Base-by-base conservation (phyloP, 176 grass and related monocot genomes). In the Bothriochloa decipiens region DNA sequence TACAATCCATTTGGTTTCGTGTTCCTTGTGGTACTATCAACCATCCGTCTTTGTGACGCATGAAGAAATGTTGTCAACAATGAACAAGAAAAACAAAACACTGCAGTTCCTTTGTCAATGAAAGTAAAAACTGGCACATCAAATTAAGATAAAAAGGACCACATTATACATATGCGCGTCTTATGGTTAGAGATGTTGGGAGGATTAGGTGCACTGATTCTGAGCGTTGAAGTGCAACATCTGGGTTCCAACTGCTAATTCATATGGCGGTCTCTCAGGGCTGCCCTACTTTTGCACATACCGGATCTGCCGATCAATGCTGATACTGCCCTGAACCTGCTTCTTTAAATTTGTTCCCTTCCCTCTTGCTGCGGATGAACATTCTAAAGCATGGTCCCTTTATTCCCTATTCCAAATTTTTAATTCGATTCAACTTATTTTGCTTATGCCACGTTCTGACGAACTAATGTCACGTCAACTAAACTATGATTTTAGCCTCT, bases 171-270 rank as follows among this genome's bases (percentile, higher is more conserved):
- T 7, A 2, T 7, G 2, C 52, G 22, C 1, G 18, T n/a, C n/a
- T 22, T 55, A 55, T 55, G 52, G 52, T 22, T 22, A 20, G 52
- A 22, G 6, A 53, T 1, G 20, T 55, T 22, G 18, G 52, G 52
- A 55, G 52, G 50, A 53, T 8, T 53, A 72, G 3, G 35, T 4
- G 15, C 50, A 42, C 35, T 14, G 52, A 60, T 60, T 72, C 20
- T 22, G 80, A 72, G 23, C 36, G 80, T 72, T 2, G 67, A 61
- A n/a, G 50, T 72, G 80, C 81, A 73, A 6, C 23, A 73, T 35
- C 81, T 22, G 67, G 13, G 37, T 11, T 73, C 52, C 68, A 82
- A 73, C 81, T 13, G 26, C 53, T 25, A 58, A 73, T 82, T 73
- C 50, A 63, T 80, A 23, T n/a, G 25, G 23, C 23, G 9, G 23